Evolutionary conservation across 768 basidiomycete genomes (phyloP).

Genomic region (Trametes villosa): DNA sequence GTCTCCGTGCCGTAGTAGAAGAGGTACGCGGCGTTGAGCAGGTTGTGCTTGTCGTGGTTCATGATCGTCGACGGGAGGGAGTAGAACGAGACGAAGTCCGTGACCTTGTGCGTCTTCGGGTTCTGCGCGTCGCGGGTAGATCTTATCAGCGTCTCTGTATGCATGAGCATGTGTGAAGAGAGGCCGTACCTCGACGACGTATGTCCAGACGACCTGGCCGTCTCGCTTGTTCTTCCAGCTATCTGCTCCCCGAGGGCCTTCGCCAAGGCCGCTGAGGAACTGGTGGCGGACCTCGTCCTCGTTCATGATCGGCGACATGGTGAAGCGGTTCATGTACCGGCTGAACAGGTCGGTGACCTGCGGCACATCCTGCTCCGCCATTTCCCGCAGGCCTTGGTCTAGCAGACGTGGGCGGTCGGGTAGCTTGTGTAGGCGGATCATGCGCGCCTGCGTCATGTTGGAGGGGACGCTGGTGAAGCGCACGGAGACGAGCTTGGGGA

Average conservation of each 20-base stretch:
- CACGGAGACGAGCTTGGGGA: conserved; percentile 89
- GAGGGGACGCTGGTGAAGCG: conserved; percentile 89
- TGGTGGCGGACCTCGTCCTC: conserved; percentile 85
- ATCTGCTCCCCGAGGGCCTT: conserved; percentile 49
- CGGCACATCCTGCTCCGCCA: conserved; percentile 78
- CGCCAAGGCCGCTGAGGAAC: conserved; percentile 83
- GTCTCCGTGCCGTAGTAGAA: conserved; percentile 92
- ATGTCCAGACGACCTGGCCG: conserved; percentile 93
- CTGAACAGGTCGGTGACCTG: conserved; percentile 72
- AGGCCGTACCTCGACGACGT: conserved; percentile 84
- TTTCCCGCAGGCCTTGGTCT: conserved; percentile 76
- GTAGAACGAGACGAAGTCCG: conserved; percentile 97
- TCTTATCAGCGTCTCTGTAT: background rate
- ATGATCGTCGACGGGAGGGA: conserved; percentile 95
- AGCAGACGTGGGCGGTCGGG: conserved; percentile 51
- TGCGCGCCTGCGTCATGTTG: conserved; percentile 87
- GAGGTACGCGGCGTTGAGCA: conserved; percentile 91
- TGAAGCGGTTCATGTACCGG: conserved; percentile 85
- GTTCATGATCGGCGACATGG: conserved; percentile 75
- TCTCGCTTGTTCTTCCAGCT: conserved; percentile 51
- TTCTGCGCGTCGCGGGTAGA: conserved; percentile 52
- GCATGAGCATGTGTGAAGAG: background rate
- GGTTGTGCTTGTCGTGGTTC: conserved; percentile 65
- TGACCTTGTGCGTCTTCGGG: conserved; percentile 79
- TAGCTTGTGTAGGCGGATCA: conserved; percentile 78